Evolutionary conservation across 108 stramenopile species (phyloP), one percentile per base, ranked within the genome.

Genomic region (Skeletonema potamos): DNA sequence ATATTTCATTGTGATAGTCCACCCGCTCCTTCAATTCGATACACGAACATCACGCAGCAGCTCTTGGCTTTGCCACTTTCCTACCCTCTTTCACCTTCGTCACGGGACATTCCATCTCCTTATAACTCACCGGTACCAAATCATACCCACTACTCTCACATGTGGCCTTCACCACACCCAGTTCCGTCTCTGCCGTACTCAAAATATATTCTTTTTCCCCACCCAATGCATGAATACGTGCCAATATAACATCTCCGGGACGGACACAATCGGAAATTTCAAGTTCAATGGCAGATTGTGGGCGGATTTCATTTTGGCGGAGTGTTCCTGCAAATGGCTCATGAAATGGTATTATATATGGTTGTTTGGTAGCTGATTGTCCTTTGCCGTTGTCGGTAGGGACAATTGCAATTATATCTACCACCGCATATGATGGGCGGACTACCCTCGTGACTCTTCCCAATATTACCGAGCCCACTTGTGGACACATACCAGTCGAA

Each of bases 61-160:
- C 48, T 51, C 22, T 22, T 54, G 97, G 95, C 75, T 93, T 96
- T 36, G 97, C 97, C 59, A 88, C 89, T 66, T 97, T 97, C 68
- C 97, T 69, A 6, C 76, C 68, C 85, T 97, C 97, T 54, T 75
- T 85, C 30, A 78, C 76, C 13, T 82, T 77, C 4, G 89, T 96
- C 20, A 73, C 68, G 0, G 92, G 92, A 79, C 95, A 96, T 69
- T 88, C 72, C 96, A 97, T 97, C 77, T 96, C 92, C 76, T 97
- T 94, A 96, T 94, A 97, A 66, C 82, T 91, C 0, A 88, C 68
- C 7, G 97, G 93, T 30, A 80, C 81, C 94, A 97, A 92, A 37
- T 74, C 68, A 24, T 55, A 51, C 3, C 89, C 85, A 28, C 85
- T 80, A 28, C 79, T 82, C 27, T 62, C 54, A 44, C 85, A 87